Evolutionary conservation across 352 stramenopile species (phyloP).

Genomic region (Pythium myriotylum): DNA sequence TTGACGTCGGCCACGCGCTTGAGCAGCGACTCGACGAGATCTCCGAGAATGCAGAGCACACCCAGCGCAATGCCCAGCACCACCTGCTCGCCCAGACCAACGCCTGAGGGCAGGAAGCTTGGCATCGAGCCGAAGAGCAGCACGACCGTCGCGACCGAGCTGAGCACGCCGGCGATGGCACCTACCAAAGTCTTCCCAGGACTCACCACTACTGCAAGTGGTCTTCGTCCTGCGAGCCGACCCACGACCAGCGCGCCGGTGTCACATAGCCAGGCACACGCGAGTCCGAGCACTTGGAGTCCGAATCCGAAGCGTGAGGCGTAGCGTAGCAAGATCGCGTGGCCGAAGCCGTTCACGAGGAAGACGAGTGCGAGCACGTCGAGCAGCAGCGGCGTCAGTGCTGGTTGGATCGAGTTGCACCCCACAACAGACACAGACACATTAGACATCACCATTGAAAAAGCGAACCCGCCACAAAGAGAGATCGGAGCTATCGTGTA

Average conservation of each 20-base stretch:
- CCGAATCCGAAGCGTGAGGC: slow-evolving; percentile 53
- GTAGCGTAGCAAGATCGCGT: slow-evolving; percentile 64
- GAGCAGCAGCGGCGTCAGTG: slow-evolving; percentile 39
- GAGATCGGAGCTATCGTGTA: too few species aligned
- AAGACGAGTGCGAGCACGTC: slow-evolving; percentile 63
- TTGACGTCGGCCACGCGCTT: slow-evolving; percentile 75
- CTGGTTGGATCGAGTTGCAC: slow-evolving; percentile 1
- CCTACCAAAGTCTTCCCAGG: slow-evolving; percentile 72
- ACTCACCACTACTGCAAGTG: slow-evolving; percentile 66
- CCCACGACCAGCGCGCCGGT: slow-evolving; percentile 62
- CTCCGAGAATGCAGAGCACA: slow-evolving; percentile 61
- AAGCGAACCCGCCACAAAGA: not conserved
- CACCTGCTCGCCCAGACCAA: slow-evolving; percentile 43
- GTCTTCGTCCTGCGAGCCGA: slow-evolving; percentile 50
- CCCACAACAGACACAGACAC: not conserved
- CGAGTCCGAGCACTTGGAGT: slow-evolving; percentile 64
- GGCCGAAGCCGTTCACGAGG: slow-evolving; percentile 60
- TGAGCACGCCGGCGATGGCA: slow-evolving; percentile 51
- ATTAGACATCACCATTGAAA: not conserved
- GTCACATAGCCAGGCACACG: slow-evolving; percentile 70
- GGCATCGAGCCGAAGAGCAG: slow-evolving; percentile 31
- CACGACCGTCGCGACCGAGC: slow-evolving; percentile 45
- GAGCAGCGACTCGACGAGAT: slow-evolving; percentile 68
- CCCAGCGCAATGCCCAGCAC: slow-evolving; percentile 47
- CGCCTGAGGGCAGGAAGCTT: slow-evolving; percentile 30